phyloP scores from a whole-genome alignment of 176 grass and related monocot genomes.

The Oryza longistaminata region DNA sequence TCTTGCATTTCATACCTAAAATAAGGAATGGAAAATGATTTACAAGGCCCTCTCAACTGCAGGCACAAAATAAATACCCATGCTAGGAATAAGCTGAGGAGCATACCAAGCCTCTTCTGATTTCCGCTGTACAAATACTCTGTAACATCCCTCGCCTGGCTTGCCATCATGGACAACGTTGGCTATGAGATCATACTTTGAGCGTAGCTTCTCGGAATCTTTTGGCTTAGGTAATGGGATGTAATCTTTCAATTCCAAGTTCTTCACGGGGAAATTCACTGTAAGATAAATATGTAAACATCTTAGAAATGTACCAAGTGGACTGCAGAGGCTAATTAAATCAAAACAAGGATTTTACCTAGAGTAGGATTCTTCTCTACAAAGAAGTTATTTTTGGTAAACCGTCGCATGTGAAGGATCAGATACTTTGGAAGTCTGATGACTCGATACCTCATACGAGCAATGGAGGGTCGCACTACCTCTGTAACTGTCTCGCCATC shows the following conservation, averaged over 20 bases:
- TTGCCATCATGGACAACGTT: conserved; percentile 98
- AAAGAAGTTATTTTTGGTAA: conserved; percentile 98
- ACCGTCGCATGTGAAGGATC: conserved; percentile 90
- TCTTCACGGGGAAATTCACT: conserved; percentile 98
- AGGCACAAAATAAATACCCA: background rate
- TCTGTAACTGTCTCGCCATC: conserved; percentile 85
- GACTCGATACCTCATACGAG: conserved; percentile 91
- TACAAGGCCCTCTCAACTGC: background rate
- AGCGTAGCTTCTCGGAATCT: conserved; percentile 64
- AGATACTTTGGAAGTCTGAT: conserved; percentile 84
- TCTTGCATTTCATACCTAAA: conserved; percentile 99
- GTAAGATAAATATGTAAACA: conserved; percentile 19
- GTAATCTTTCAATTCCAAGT: conserved; percentile 96
- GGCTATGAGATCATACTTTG: conserved; percentile 92
- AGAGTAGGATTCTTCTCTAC: conserved; percentile 94
- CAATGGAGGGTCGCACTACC: conserved; percentile 86
- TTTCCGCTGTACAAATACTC: conserved; percentile 92
- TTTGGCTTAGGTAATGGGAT: conserved; percentile 84
- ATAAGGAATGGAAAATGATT: conserved; percentile 24
- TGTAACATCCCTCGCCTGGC: conserved; percentile 87
- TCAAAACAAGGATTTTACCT: conserved; percentile 37
- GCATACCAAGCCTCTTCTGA: conserved; percentile 87
- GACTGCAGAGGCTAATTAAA: conserved; percentile 9
- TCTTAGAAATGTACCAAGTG: conserved; percentile 7
- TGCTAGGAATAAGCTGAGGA: conserved; percentile 5